Conservation (phyloP, 768 basidiomycete species). For the Butyriboletus loyo region DNA sequence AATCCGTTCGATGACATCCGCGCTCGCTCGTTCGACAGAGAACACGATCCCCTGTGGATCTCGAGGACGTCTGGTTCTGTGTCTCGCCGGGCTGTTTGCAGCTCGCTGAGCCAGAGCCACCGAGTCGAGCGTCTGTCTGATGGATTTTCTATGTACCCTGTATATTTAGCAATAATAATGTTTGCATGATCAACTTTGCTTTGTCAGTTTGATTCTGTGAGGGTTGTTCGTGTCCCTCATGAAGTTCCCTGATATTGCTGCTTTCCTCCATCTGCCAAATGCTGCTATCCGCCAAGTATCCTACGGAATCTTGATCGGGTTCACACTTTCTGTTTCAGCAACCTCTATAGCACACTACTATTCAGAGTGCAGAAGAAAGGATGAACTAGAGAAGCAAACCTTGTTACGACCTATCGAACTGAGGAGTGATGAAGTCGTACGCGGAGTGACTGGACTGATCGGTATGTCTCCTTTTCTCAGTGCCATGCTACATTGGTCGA, state of each 20-base stretch:
- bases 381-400: conserved; percentile 26
- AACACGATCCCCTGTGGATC: conserved; percentile 48
- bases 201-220: not conserved
- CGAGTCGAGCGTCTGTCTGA: conserved; percentile 62
- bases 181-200: too few relatives aligned
- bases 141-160: too few relatives aligned
- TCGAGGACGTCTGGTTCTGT: conserved; percentile 64
- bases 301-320: conserved; percentile 65
- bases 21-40: conserved; percentile 67
- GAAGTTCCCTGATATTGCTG: conserved; percentile 6
- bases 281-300: conserved; percentile 34
- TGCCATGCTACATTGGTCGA: not conserved
- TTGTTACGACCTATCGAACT: conserved; percentile 63
- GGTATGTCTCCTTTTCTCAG: conserved; percentile 45
- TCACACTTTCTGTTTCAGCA: conserved; percentile 72
- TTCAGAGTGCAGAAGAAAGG: conserved; percentile 46
- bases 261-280: conserved; percentile 24
- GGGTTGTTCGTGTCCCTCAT: conserved; percentile 1
- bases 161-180: too few relatives aligned
- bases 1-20: conserved; percentile 67
- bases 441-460: conserved; percentile 81
- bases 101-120: conserved; percentile 34
- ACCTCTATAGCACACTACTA: conserved; percentile 59
- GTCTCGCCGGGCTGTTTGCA: conserved; percentile 27
- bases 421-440: conserved; percentile 72